Evolutionary conservation across 2,329 filamentous ascomycete genomes (phyloP).

Genomic region (Cryphonectria carpinicola): DNA sequence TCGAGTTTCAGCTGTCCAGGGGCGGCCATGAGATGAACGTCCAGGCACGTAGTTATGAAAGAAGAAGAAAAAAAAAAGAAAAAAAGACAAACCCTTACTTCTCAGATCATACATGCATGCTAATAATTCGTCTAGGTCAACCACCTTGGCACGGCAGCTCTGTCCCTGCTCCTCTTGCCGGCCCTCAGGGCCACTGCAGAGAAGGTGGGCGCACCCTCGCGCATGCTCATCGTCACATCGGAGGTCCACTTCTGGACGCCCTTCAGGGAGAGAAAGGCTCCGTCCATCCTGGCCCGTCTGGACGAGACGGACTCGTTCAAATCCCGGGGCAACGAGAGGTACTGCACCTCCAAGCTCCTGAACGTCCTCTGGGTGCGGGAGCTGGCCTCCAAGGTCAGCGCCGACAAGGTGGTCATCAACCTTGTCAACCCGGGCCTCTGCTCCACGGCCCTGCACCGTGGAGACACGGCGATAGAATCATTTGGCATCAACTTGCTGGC

Average conservation of each 20-base stretch:
- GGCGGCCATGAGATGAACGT: constrained; percentile 3
- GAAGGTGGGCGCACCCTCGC: background rate
- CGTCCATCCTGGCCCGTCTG: background rate
- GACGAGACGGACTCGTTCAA: background rate
- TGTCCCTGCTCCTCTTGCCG: constrained; percentile 2
- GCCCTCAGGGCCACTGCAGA: background rate
- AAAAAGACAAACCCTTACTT: background rate
- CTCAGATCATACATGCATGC: background rate
- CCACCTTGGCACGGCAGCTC: constrained; percentile 2
- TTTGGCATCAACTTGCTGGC: background rate
- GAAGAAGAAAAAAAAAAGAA: background rate
- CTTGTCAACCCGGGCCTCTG: constrained; percentile 7
- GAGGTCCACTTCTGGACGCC: constrained; percentile 5
- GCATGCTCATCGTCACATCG: constrained; percentile 1
- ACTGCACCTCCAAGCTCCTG: constrained; percentile 1
- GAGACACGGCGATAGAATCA: background rate
- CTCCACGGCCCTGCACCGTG: background rate
- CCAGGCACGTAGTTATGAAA: background rate
- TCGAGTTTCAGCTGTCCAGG: constrained; percentile 26
- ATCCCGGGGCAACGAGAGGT: background rate
- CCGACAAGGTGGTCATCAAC: constrained; percentile 5
- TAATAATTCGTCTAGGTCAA: background rate
- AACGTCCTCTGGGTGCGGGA: constrained; percentile 10
- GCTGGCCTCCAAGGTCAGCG: background rate
- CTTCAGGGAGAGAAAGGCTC: constrained; percentile 3